Base-by-base conservation (phyloP, 371 early-diverging fungal species). In the Lichtheimia ramosa region DNA sequence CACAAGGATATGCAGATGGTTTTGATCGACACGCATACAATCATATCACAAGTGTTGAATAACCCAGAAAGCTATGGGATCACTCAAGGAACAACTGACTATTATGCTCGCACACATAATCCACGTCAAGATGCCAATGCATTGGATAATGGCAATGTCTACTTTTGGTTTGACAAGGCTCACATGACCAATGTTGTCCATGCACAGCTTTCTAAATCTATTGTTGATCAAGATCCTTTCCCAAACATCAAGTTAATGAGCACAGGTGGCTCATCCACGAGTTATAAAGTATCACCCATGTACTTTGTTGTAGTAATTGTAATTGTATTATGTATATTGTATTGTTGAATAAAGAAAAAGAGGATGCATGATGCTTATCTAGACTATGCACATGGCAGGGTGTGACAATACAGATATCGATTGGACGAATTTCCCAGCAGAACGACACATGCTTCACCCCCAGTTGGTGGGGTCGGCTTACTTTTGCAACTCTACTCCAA, bases 111-210 rank as follows among this genome's bases (percentile, higher is more conserved):
- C 16, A 20, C 41, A 8, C 42, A 39, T 3, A 25, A 55, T 16
- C 56, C 56, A 7, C 41, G 56, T n/a, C 25, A 21, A 18, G 25
- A 43, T n/a, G 5, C 5, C 27, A 24, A 27, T 12, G 3, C 3
- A 7, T 10, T 55, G 21, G 14, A 18, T 2, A 25, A 40, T 14
- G 59, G 59, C 3, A 58, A 58, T 20, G 16, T 39, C 6, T 58
- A 40, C 51, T 58, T 58, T 51, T 58, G 59, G 59, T 58, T 41
- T 23, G 51, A 58, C 34, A 21, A 51, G 13, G 24, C 59, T 13
- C 59, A 58, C 34, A 39, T 58, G 15, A 58, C 59, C 39, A 58
- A 14, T 18, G 34, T 42, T 55, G 56, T 55, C 42, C 56, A 55
- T 20, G 42, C 39, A n/a, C 56, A 55, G 18, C 28, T 53, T 18